Percentiles rank a stretch among this genome's conserved stretches.
These are phyloP conservation scores for Phialophora expanda DNA, from an alignment of 2,329 filamentous ascomycete genomes.

Conservation along the genomic window DNA sequence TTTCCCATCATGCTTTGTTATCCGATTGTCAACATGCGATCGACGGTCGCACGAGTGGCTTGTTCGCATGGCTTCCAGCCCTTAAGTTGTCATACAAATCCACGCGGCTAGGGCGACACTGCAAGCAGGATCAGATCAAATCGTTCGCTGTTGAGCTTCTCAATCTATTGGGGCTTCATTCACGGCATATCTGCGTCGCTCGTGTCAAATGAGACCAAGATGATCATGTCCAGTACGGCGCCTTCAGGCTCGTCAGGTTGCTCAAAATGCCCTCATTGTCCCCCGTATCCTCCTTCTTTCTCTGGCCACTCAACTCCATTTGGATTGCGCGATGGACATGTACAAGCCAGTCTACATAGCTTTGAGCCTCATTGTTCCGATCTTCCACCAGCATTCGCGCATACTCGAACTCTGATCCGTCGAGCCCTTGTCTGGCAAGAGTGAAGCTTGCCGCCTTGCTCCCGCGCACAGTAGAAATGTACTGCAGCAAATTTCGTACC, in stretches of 20 bases:
- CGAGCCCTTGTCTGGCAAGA: constrained; percentile 86
- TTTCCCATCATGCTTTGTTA: neutral
- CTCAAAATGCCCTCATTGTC: constrained; percentile 51
- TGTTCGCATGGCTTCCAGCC: neutral
- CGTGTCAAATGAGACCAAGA: neutral
- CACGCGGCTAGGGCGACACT: neutral
- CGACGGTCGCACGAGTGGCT: neutral
- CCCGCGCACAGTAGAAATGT: constrained; percentile 77
- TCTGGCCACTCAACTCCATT: constrained; percentile 69
- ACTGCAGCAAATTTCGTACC: constrained; percentile 90
- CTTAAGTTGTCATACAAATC: neutral
- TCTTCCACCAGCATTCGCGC: constrained; percentile 89
- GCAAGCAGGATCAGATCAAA: neutral
- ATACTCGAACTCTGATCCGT: constrained; percentile 96
- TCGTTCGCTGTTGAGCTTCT: neutral
- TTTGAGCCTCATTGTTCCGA: constrained; percentile 95
- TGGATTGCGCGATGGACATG: constrained; percentile 93
- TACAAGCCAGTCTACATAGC: constrained; percentile 98
- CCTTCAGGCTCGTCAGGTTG: constrained; percentile 53
- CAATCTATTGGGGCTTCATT: neutral
- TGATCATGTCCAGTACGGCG: constrained; percentile 51
- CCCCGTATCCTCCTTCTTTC: constrained; percentile 49
- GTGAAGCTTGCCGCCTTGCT: constrained; percentile 89
- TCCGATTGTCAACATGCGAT: too few relatives aligned
- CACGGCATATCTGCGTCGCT: constrained; percentile 11